Evolutionary conservation across 1,284 basidiomycete species (phyloP), one percentile per base, ranked within the genome.

Genomic region (Moesziomyces sp.): DNA sequence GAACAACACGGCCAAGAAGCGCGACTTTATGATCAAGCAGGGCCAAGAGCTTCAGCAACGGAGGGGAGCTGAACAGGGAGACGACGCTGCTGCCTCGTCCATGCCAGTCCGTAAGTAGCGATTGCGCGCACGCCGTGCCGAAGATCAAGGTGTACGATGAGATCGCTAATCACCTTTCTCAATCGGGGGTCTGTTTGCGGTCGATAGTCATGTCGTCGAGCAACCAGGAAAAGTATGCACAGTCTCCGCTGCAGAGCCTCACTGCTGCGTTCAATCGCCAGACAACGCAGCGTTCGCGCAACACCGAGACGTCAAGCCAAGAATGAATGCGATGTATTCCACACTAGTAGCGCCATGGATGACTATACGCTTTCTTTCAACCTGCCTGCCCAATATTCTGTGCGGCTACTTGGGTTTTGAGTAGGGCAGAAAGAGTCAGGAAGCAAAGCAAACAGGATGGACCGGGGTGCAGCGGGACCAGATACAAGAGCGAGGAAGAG

Each of bases 1-100:
- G 43, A 64, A 56, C 57, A 75, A 75, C 56, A 68, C 73, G 11
- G 63, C 61, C 50, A 75, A 75, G 61, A 74, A 74, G 62, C 58
- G 54, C 19, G 58, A 70, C 2, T 70, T 69, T n/a, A 74, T 74
- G 72, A 66, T 74, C 56, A 58, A 49, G 46, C 72, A 70, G 34
- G 72, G 66, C 5, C 72, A 66, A 35, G 51, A 58, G 28, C 50
- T 59, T 38, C 65, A 61, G 26, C 51, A 51, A 16, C 18, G 38
- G 3, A 38, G 34, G 2, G 55, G 40, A 38, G 28, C 34, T 13
- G 48, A 16, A 8, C 46, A 65, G 3, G 51, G 40, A 2, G 63
- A 42, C n/a, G 34, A 52, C 14, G 19, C 44, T 5, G 54, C 50
- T 1, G 23, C 49, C 3, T 45, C 49, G 3, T 44, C 63, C 3